Evolutionary conservation across 495 filamentous ascomycete species (phyloP).

Genomic region (Viridothelium virens): DNA sequence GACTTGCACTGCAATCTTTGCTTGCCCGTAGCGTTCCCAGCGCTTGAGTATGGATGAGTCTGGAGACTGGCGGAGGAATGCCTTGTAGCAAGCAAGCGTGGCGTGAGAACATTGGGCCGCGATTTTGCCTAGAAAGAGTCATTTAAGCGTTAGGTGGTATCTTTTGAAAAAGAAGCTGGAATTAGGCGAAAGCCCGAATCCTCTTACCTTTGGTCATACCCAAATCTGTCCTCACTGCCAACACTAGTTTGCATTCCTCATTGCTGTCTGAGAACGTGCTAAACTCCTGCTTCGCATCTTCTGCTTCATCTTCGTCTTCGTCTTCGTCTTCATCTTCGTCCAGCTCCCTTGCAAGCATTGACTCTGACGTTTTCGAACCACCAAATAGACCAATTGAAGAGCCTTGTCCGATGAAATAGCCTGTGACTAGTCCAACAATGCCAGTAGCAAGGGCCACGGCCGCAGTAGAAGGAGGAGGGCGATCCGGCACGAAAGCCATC

Average conservation of each 20-base stretch:
- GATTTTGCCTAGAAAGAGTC: conserved; percentile 68
- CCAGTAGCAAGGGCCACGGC: conserved; percentile 35
- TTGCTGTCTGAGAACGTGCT: conserved; percentile 33
- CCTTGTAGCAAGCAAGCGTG: conserved; percentile 93
- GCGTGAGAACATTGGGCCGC: conserved; percentile 95
- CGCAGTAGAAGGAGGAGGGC: conserved; percentile 31
- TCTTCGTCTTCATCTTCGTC: conserved; percentile 23
- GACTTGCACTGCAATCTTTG: conserved; percentile 84
- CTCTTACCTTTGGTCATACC: conserved; percentile 88
- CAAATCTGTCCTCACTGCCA: conserved; percentile 86
- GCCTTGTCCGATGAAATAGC: conserved; percentile 39
- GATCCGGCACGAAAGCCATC: conserved; percentile 26
- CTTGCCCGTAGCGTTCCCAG: conserved; percentile 81
- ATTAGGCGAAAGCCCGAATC: neutral
- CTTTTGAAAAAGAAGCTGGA: too few relatives aligned
- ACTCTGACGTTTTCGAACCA: conserved; percentile 13
- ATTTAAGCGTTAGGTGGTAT: too few relatives aligned
- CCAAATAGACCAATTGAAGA: conserved; percentile 36
- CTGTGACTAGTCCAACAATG: conserved; percentile 33
- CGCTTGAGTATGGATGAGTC: conserved; percentile 58
- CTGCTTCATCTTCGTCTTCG: conserved; percentile 27
- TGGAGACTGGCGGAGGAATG: conserved; percentile 52
- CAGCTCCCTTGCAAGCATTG: neutral
- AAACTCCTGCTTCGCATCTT: conserved; percentile 24
- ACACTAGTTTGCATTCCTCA: conserved; percentile 89